Percentiles rank a stretch among this genome's conserved stretches.
phyloP scores from a whole-genome alignment of 129 eudicot genomes.

The Dittrichia graveolens region DNA sequence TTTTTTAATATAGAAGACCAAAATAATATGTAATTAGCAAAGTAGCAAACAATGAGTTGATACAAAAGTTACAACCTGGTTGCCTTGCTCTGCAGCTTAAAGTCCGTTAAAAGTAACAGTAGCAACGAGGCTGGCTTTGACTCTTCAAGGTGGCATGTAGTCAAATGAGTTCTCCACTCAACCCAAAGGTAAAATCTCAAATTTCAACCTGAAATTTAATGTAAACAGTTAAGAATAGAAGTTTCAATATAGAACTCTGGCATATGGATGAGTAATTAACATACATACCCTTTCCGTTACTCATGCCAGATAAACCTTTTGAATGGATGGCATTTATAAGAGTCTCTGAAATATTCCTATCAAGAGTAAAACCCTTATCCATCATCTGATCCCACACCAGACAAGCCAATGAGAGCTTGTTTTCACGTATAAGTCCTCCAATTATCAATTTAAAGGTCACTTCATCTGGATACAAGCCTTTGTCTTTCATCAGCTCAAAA shows the following conservation, averaged over 20 bases:
- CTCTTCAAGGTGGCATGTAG: constrained; percentile 12
- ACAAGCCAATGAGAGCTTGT: constrained; percentile 66
- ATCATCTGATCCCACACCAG: constrained; percentile 91
- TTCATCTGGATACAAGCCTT: constrained; percentile 75
- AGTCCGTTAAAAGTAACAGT: constrained; percentile 9
- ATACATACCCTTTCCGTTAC: constrained; percentile 33
- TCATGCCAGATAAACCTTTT: constrained; percentile 32
- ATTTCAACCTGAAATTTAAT: constrained; percentile 45
- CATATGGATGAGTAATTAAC: background rate
- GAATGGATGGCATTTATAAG: constrained; percentile 57
- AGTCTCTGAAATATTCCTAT: constrained; percentile 63
- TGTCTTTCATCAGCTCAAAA: constrained; percentile 65
- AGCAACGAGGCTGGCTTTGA: constrained; percentile 21
- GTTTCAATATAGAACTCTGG: background rate
- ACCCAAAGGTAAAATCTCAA: constrained; percentile 6
- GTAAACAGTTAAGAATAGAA: background rate
- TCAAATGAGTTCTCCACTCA: constrained; percentile 12
- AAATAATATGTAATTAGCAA: background rate
- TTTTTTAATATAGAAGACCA: constrained; percentile 4
- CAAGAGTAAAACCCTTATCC: constrained; percentile 93
- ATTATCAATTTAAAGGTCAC: constrained; percentile 75
- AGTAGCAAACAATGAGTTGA: background rate
- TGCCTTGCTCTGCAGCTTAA: constrained; percentile 35
- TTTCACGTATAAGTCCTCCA: constrained; percentile 63
- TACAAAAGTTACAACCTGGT: constrained; percentile 25